Evolutionary conservation across 2,329 filamentous ascomycete species (phyloP), one percentile per base, ranked within the genome.

Genomic region (Cercospora sojina): DNA sequence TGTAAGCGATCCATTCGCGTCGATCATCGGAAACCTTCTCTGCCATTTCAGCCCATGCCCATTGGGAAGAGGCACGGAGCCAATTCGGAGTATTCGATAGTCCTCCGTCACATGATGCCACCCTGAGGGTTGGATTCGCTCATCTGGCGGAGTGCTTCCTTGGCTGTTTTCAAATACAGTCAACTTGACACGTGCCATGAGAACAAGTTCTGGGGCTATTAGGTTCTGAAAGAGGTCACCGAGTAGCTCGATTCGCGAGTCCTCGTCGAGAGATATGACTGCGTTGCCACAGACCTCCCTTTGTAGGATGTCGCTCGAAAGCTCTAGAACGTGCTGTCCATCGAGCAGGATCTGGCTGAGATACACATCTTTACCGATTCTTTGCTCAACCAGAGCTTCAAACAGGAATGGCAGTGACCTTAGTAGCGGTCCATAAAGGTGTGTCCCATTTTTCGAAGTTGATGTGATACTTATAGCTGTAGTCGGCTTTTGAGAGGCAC

Each of bases 41-140:
- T 12, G 35, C 47, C 16, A 27, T 25, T 13, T 59, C 56, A 12
- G 43, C 53, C 3, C 18, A 13, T 13, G 13, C 7, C 29, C 43
- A 9, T 64, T 62, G 1, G 6, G 23, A 3, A 64, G n/a, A 16
- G 65, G 43, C 18, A 64, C 35, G n/a, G 56, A 60, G 25, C 61
- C 65, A 25, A 67, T 64, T 16, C 65, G 61, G 16, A 63, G 27
- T n/a, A 32, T 32, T 23, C 38, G 51, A 20, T 35, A 58, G 23
- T 43, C 23, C 3, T 20, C 38, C 1, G 27, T 31, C 18, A 31
- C 18, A 23, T 62, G 31, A n/a, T 29, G 29, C n/a, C 27, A 49
- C 5, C 25, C 13, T 25, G 51, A 13, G 12, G 27, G 20, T 10
- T 27, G 51, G 7, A 64, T 32, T 29, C 31, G 23, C 20, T 43